Evolutionary conservation across 2,329 filamentous ascomycete species (phyloP).

Genomic region (Hypomyces rosellus): DNA sequence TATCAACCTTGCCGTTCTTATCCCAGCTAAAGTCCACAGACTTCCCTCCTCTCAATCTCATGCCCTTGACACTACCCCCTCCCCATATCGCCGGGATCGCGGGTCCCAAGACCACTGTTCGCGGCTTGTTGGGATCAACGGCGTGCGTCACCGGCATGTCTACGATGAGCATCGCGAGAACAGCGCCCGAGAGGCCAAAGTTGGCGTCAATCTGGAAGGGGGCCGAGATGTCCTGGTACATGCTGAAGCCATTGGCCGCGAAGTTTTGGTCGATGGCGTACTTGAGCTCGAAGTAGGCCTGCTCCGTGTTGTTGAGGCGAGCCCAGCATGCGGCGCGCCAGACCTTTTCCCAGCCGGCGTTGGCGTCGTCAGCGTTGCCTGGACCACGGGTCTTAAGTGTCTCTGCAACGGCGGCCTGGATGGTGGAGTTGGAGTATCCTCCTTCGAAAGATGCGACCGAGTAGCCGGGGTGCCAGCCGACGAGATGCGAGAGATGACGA

Average conservation of each 20-base stretch:
- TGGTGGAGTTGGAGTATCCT: slow-evolving; percentile 36
- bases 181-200: slow-evolving; percentile 44
- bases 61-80: slow-evolving; percentile 36
- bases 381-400: slow-evolving; percentile 40
- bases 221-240: slow-evolving; percentile 39
- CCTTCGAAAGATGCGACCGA: slow-evolving; percentile 36
- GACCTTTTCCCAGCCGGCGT: slow-evolving; percentile 53
- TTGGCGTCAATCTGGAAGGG: slow-evolving; percentile 57
- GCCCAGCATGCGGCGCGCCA: slow-evolving; percentile 54
- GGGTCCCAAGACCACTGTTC: slow-evolving; percentile 38
- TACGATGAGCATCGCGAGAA: slow-evolving; percentile 46
- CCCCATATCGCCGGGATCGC: slow-evolving; percentile 41
- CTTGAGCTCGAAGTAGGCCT: slow-evolving; percentile 42
- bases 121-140: slow-evolving; percentile 11
- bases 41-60: slow-evolving; percentile 38
- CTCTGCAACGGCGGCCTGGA: slow-evolving; percentile 36
- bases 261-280: slow-evolving; percentile 45
- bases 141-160: slow-evolving; percentile 33
- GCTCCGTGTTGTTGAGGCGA: slow-evolving; percentile 42
- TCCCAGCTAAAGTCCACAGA: slow-evolving; percentile 40
- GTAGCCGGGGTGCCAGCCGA: slow-evolving; percentile 51
- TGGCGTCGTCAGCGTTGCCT: slow-evolving; percentile 40
- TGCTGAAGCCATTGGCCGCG: slow-evolving; percentile 42
- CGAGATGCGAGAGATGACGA: slow-evolving; percentile 45
- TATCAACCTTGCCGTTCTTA: slow-evolving; percentile 17